Evolutionary conservation across 345 rosid species (phyloP), one percentile per base, ranked within the genome.

Genomic region (Syzygium grande): DNA sequence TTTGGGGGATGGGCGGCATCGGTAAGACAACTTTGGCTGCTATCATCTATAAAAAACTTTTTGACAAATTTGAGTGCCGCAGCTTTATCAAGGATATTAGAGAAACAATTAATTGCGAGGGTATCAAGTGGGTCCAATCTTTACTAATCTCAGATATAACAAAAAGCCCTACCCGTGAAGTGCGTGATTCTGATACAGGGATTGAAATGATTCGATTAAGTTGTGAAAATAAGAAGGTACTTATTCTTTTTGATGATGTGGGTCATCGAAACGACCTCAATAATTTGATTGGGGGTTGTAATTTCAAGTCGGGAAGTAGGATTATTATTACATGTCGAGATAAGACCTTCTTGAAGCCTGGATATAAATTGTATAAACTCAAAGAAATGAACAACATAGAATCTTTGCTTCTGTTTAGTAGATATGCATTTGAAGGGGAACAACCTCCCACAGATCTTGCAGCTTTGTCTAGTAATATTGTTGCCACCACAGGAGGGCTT

Each of bases 21-120:
- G 73, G 73, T n/a, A 63, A 63, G 73, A n/a, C 73, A 14, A 14
- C 73, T 63, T 9, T 63, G 2, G 38, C 38, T 63, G 13, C 1
- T 0, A 1, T 1, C 1, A 13, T 63, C 10, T 63, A n/a, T n/a
- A 14, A 63, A 0, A 14, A 14, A 0, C 19, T 63, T n/a, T 6
- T n/a, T 14, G 0, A 14, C 38, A 3, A 63, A 0, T 63, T 63
- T 14, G 0, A 3, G 0, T n/a, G 1, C 0, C 10, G 1, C 0
- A 63, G 73, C 73, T n/a, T 0, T 63, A 19, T 63, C 10, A 1
- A 14, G 9, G 73, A 63, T n/a, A n/a, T n/a, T 3, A 14, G 21
- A 63, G 73, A 63, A 63, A 0, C 2, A 63, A 0, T 0, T n/a
- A 6, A 6, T 0, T 0, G 1, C 1, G 0, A 14, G 9, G 10